Evolutionary conservation across 1,284 basidiomycete species (phyloP).

Genomic region (Irpex sp.): DNA sequence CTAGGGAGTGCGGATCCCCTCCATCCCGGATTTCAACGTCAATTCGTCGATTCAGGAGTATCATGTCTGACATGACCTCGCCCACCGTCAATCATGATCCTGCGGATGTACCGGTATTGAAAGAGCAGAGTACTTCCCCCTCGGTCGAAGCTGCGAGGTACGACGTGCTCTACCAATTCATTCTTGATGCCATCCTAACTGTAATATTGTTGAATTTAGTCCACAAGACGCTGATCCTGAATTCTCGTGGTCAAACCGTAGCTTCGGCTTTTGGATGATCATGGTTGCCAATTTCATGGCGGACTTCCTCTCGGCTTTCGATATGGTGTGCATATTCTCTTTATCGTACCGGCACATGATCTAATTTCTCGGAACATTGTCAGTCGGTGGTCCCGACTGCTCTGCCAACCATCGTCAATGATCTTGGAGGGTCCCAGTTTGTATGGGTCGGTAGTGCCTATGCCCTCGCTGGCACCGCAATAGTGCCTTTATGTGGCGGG

Average conservation of each 20-base stretch:
- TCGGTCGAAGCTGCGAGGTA: too few species aligned
- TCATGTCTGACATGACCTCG: too few species aligned
- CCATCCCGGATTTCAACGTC: too few species aligned
- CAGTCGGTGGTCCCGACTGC: conserved; percentile 10
- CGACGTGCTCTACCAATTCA: too few species aligned
- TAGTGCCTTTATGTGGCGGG: conserved; percentile 9
- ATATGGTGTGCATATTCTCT: conserved; percentile 1
- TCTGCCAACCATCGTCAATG: conserved; percentile 11
- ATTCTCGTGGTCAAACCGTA: conserved; percentile 1
- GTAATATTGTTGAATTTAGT: too few species aligned
- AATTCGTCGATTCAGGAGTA: too few species aligned
- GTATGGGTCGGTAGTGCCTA: conserved; percentile 8
- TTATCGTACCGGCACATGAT: too few species aligned
- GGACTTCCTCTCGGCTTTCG: conserved; percentile 3
- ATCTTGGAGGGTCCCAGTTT: conserved; percentile 12
- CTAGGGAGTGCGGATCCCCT: too few species aligned
- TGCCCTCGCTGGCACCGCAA: neutral
- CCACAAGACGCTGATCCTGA: neutral
- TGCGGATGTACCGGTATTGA: too few species aligned
- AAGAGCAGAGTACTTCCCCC: too few species aligned
- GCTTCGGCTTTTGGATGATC: conserved; percentile 40
- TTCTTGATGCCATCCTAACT: too few species aligned
- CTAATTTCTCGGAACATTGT: neutral
- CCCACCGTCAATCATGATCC: too few species aligned
- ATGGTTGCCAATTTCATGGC: conserved; percentile 29